Evolutionary conservation across 768 basidiomycete genomes (phyloP).

Genomic region (Paxillus rubicundulus): DNA sequence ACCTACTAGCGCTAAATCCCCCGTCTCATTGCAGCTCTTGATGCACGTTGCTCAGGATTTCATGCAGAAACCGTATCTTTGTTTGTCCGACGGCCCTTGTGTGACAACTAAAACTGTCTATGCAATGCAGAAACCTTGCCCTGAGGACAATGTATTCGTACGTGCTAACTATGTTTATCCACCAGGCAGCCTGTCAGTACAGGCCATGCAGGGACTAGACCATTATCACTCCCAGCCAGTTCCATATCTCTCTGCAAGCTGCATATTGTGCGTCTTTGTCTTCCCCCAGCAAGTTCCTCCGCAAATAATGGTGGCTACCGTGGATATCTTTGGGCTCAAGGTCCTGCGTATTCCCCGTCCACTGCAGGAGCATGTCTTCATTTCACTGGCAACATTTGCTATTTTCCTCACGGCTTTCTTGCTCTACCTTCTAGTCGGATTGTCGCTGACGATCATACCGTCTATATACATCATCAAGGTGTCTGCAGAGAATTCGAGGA

Average conservation of each 20-base stretch:
- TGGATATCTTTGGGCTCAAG: constrained; percentile 18
- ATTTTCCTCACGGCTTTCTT: constrained; percentile 61
- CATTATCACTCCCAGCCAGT: not conserved
- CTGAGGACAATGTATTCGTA: not conserved
- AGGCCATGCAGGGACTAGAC: not conserved
- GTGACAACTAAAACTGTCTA: not conserved
- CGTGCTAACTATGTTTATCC: not conserved
- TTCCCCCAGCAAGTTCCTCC: not conserved
- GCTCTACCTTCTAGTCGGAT: constrained; percentile 71
- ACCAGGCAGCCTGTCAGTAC: not conserved
- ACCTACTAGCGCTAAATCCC: too few relatives aligned
- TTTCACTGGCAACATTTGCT: constrained; percentile 47
- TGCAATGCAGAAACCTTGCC: not conserved
- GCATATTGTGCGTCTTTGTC: not conserved
- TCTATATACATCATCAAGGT: constrained; percentile 60
- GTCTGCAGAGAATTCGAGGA: constrained; percentile 24
- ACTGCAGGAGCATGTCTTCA: constrained; percentile 42
- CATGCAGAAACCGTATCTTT: not conserved
- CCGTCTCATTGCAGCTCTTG: too few relatives aligned
- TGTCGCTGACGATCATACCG: constrained; percentile 75
- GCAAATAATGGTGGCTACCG: constrained; percentile 12
- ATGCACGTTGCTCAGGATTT: not conserved
- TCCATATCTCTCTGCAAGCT: not conserved
- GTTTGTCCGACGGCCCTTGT: not conserved
- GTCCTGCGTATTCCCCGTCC: constrained; percentile 29